Evolutionary conservation across 306 rosid genomes (phyloP).

Genomic region (Rubus idaeus): DNA sequence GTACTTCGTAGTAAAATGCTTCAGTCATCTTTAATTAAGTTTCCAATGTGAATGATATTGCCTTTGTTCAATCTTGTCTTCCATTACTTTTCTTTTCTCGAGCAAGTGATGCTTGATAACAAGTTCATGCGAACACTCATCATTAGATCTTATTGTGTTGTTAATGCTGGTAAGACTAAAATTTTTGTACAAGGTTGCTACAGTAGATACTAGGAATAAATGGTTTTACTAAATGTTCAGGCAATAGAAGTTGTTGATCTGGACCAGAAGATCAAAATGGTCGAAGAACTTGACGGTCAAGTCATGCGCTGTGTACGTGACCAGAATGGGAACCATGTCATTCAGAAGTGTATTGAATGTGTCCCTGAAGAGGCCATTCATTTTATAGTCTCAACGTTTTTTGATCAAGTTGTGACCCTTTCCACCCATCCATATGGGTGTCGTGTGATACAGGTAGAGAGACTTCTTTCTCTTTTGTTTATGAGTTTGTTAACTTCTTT

Average conservation of each 20-base stretch:
- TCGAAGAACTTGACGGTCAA: conserved; percentile 83
- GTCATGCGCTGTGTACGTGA: conserved; percentile 96
- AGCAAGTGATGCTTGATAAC: background rate
- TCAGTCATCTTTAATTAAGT: background rate
- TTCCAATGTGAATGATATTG: background rate
- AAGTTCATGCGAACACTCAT: background rate
- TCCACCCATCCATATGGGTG: conserved; percentile 98
- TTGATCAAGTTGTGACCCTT: conserved; percentile 81
- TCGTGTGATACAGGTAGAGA: conserved; percentile 81
- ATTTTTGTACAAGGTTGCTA: background rate
- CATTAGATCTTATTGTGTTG: background rate
- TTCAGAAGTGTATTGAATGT: conserved; percentile 95
- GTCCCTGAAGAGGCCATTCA: conserved; percentile 78
- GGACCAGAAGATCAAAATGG: conserved; percentile 91
- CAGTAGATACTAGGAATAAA: background rate
- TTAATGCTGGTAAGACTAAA: background rate
- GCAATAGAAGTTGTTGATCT: conserved; percentile 98
- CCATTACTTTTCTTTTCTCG: background rate
- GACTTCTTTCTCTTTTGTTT: background rate
- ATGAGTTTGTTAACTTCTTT: background rate
- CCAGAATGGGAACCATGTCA: conserved; percentile 97
- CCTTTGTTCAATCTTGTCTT: background rate
- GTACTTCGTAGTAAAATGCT: background rate
- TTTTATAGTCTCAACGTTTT: conserved; percentile 84
- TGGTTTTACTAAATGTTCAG: conserved; percentile 31